phyloP scores from a whole-genome alignment of 768 basidiomycete genomes.

The Trametes gibbosa region DNA sequence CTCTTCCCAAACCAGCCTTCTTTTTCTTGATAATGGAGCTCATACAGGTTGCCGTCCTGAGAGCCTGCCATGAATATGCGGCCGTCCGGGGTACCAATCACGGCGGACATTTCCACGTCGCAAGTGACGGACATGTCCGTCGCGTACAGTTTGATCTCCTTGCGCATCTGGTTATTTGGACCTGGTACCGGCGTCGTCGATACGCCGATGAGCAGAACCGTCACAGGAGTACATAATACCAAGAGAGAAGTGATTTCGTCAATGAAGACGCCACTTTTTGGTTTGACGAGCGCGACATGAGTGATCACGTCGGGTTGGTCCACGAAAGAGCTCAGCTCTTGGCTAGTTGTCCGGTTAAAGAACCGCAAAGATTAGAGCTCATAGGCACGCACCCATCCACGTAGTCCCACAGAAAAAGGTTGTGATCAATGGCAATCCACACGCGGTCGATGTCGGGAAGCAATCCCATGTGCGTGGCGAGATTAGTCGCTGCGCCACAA shows the following conservation, averaged over 20 bases:
- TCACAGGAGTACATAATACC: conserved; percentile 85
- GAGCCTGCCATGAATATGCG: conserved; percentile 89
- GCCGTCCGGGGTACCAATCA: conserved; percentile 75
- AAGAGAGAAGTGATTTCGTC: conserved; percentile 89
- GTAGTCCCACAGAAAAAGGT: conserved; percentile 96
- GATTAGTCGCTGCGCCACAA: conserved; percentile 50
- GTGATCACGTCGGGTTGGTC: conserved; percentile 90
- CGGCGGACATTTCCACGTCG: conserved; percentile 83
- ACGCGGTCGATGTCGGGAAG: conserved; percentile 91
- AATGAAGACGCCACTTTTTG: conserved; percentile 84
- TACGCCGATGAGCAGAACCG: conserved; percentile 82
- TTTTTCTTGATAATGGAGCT: conserved; percentile 85
- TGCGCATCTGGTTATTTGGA: conserved; percentile 40
- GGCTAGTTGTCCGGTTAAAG: conserved; percentile 34
- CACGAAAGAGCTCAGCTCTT: conserved; percentile 87
- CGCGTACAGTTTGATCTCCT: conserved; percentile 85
- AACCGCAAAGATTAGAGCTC: conserved; percentile 26
- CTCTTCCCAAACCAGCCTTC: conserved; percentile 93
- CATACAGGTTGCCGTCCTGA: conserved; percentile 87
- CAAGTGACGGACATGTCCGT: conserved; percentile 80
- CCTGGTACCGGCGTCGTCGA: conserved; percentile 48
- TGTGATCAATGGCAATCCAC: conserved; percentile 94
- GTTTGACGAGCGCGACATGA: conserved; percentile 83
- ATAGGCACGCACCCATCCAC: conserved; percentile 70
- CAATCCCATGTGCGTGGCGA: conserved; percentile 84